phyloP scores from a whole-genome alignment of 1,139 yeast species.

The Kluyveromyces sp. region DNA sequence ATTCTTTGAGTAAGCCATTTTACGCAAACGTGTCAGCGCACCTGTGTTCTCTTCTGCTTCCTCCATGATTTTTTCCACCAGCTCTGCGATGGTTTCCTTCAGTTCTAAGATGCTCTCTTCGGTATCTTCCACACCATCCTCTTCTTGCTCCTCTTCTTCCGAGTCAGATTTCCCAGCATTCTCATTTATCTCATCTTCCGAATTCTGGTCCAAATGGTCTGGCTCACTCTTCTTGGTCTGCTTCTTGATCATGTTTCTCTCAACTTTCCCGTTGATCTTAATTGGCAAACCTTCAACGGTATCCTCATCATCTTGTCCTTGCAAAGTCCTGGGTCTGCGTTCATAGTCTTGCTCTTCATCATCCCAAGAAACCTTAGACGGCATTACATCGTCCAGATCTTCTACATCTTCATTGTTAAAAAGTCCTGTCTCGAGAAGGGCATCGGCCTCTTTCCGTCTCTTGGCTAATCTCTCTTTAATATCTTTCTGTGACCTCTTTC shows the following conservation, averaged over 20 bases:
- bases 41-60: slow-evolving; percentile 83
- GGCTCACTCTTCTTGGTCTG: slow-evolving; percentile 22
- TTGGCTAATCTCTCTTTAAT: slow-evolving; percentile 31
- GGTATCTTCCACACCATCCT: slow-evolving; percentile 46
- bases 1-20: slow-evolving; percentile 62
- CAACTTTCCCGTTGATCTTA: slow-evolving; percentile 62
- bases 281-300: slow-evolving; percentile 76
- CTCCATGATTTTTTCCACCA: slow-evolving; percentile 73
- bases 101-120: slow-evolving; percentile 51
- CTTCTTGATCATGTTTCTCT: slow-evolving; percentile 44
- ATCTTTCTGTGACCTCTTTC: slow-evolving; percentile 23
- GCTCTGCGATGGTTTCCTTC: slow-evolving; percentile 77
- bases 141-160: slow-evolving; percentile 29
- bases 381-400: slow-evolving; percentile 23
- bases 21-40: slow-evolving; percentile 61
- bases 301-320: slow-evolving; percentile 33
- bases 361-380: slow-evolving; percentile 37
- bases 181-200: slow-evolving; percentile 39
- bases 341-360: slow-evolving; percentile 68
- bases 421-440: slow-evolving; percentile 41
- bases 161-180: slow-evolving; percentile 43
- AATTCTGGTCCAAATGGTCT: slow-evolving; percentile 28
- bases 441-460: slow-evolving; percentile 49
- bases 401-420: slow-evolving; percentile 32
- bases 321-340: slow-evolving; percentile 44